These are phyloP conservation scores for Quercus engelmannii DNA, from an alignment of 306 rosid species.

Conservation along the genomic window DNA sequence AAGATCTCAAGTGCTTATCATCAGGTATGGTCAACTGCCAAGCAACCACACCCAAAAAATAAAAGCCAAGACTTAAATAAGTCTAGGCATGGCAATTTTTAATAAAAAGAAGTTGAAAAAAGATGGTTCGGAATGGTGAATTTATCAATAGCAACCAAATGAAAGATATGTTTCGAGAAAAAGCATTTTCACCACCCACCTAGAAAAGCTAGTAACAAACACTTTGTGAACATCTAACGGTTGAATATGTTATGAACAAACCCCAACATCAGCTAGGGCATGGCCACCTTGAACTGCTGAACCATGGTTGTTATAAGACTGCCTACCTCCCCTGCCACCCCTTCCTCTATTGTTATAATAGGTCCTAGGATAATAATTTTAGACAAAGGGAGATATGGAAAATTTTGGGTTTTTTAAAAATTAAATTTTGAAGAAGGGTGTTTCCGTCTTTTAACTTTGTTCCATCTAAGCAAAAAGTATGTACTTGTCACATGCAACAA, in stretches of 20 bases:
- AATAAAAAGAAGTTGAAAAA: background rate
- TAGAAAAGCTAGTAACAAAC: conserved; percentile 17
- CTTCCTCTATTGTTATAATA: too few relatives aligned
- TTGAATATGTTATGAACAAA: conserved; percentile 25
- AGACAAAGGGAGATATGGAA: too few relatives aligned
- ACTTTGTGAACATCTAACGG: conserved; percentile 34
- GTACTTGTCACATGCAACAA: too few relatives aligned
- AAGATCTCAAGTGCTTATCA: background rate
- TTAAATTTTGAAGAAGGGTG: too few relatives aligned
- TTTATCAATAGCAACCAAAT: conserved; percentile 35
- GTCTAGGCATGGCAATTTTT: background rate
- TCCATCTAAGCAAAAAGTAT: too few relatives aligned
- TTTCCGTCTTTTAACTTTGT: too few relatives aligned
- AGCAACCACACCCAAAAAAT: background rate
- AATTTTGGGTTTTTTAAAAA: too few relatives aligned
- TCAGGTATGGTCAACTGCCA: background rate
- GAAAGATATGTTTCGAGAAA: conserved; percentile 33
- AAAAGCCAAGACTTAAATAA: background rate
- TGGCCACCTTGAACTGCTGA: too few relatives aligned
- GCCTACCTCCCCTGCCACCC: too few relatives aligned
- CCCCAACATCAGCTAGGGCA: too few relatives aligned
- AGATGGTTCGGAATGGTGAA: conserved; percentile 34
- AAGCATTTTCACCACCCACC: conserved; percentile 39
- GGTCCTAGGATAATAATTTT: too few relatives aligned
- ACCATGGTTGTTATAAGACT: too few relatives aligned